phyloP scores from a whole-genome alignment of 2,329 filamentous ascomycete species.

The Cryphonectria nitschkei region DNA sequence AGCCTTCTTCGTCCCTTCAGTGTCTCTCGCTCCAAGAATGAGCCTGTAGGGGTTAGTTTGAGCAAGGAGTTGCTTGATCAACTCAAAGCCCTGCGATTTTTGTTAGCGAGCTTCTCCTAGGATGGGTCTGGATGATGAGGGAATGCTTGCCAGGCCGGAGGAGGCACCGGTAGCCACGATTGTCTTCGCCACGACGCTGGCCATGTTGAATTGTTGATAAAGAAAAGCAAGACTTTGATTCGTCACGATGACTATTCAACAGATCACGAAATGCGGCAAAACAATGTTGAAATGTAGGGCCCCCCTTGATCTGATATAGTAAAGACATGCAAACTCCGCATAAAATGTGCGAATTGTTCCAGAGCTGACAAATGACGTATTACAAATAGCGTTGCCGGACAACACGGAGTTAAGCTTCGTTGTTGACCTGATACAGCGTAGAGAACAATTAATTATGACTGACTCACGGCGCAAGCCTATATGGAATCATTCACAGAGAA shows the following conservation, averaged over 20 bases:
- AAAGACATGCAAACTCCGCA: neutral
- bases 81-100: constrained; percentile 51
- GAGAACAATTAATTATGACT: neutral
- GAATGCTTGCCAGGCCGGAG: constrained; percentile 50
- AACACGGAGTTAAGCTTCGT: constrained; percentile 1
- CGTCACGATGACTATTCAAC: neutral
- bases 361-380: constrained; percentile 10
- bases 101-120: neutral
- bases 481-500: neutral
- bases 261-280: neutral
- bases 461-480: neutral
- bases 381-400: neutral
- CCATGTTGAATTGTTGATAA: constrained; percentile 6
- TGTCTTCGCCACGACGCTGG: constrained; percentile 46
- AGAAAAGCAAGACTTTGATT: neutral
- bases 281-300: neutral
- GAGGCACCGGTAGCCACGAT: constrained; percentile 55
- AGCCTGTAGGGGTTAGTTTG: constrained; percentile 50
- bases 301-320: neutral
- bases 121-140: neutral
- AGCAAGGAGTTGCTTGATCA: constrained; percentile 54
- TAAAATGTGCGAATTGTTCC: constrained; percentile 6
- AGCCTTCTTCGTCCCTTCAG: constrained; percentile 44
- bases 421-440: neutral
- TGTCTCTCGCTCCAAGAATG: constrained; percentile 55